Conservation (phyloP, 306 rosid genomes). For the Acmispon strigosus region DNA sequence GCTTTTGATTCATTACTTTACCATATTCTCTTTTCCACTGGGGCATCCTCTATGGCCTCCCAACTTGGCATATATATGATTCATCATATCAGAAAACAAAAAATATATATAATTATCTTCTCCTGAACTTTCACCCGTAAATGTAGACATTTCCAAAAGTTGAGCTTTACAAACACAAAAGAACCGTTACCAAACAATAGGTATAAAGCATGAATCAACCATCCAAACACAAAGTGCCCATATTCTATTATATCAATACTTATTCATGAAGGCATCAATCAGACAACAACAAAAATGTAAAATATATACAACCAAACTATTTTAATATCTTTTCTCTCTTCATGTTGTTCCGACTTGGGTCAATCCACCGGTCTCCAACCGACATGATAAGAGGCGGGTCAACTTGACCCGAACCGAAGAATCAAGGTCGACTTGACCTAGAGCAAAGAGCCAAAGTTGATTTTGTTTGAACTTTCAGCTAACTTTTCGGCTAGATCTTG, state of each 20-base stretch:
- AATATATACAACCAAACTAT: neutral
- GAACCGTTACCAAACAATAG: neutral
- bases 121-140: neutral
- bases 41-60: neutral
- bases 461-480: no score
- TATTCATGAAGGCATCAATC: neutral
- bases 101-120: neutral
- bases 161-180: slow-evolving; percentile 1
- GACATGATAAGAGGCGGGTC: no score
- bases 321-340: neutral
- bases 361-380: no score
- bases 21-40: neutral
- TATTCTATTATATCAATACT: neutral
- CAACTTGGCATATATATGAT: neutral
- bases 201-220: neutral
- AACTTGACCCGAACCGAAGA: no score
- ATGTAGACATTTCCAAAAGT: neutral
- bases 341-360: neutral
- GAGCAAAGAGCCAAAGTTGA: no score
- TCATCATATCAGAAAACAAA: neutral
- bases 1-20: neutral
- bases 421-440: no score
- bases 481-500: no score
- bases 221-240: neutral
- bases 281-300: neutral